A percentile compares a stretch with the other conserved stretches of the same genome.
These are phyloP conservation scores for Sclerotinia sclerotiorum DNA, from an alignment of 2,329 filamentous ascomycete species.

Conservation along the genomic window DNA sequence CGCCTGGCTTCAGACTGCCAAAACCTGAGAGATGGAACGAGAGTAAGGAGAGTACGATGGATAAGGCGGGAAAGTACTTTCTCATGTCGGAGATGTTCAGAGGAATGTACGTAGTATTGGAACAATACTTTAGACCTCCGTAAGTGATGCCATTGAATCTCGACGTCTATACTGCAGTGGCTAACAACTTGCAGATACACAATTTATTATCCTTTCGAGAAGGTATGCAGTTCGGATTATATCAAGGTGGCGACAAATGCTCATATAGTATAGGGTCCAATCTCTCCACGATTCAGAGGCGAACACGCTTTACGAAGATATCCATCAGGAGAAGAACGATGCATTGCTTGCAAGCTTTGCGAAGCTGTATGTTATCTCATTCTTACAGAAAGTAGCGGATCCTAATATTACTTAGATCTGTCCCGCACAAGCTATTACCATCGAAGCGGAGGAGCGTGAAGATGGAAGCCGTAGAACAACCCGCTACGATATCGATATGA, in stretches of 20 bases:
- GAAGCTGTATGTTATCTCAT: conserved; percentile 64
- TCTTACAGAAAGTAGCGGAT: not conserved
- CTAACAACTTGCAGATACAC: conserved; percentile 69
- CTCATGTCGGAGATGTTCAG: conserved; percentile 92
- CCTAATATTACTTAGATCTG: conserved; percentile 61
- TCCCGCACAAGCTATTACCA: conserved; percentile 97
- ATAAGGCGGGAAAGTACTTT: conserved; percentile 90
- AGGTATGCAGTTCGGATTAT: conserved; percentile 50
- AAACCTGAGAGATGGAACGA: conserved; percentile 77
- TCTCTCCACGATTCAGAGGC: conserved; percentile 95
- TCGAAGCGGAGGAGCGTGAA: conserved; percentile 96
- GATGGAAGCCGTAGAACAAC: conserved; percentile 95
- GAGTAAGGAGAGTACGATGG: conserved; percentile 71
- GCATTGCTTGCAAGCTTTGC: conserved; percentile 99
- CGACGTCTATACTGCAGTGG: conserved; percentile 24
- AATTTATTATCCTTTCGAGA: conserved; percentile 98
- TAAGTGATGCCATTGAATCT: conserved; percentile 55
- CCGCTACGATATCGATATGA: conserved; percentile 99
- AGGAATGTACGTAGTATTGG: conserved; percentile 96
- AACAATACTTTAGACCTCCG: conserved; percentile 98
- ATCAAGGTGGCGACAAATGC: conserved; percentile 25
- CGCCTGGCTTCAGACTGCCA: conserved; percentile 76
- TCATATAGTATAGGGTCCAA: conserved; percentile 66
- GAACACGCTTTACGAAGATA: conserved; percentile 96
- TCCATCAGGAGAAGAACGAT: conserved; percentile 95